phyloP scores from a whole-genome alignment of 495 filamentous ascomycete genomes.

The Immersiella caudata region DNA sequence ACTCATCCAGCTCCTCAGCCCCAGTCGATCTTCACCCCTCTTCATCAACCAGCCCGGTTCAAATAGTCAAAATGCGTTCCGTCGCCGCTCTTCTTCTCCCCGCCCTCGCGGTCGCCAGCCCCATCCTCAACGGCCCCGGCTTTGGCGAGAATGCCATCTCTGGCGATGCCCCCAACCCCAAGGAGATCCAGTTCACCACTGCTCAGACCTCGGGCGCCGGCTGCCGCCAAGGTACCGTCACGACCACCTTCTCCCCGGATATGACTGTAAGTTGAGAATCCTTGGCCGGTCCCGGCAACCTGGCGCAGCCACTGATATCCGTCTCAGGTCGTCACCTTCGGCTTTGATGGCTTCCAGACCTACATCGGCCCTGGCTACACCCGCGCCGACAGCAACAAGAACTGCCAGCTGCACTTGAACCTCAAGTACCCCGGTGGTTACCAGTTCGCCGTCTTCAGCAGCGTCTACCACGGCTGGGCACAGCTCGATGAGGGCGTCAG shows the following conservation, averaged over 20 bases:
- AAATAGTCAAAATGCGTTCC: constrained; percentile 48
- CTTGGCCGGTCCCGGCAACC: background rate
- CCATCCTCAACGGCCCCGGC: constrained; percentile 33
- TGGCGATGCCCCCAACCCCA: constrained; percentile 40
- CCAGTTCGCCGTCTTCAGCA: constrained; percentile 58
- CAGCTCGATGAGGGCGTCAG: constrained; percentile 57
- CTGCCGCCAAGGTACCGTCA: constrained; percentile 56
- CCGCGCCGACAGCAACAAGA: constrained; percentile 52
- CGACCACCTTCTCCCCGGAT: constrained; percentile 54
- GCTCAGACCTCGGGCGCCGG: constrained; percentile 64
- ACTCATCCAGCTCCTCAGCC: constrained; percentile 15
- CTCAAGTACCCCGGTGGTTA: constrained; percentile 50
- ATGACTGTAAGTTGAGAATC: constrained; percentile 43
- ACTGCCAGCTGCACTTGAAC: constrained; percentile 62
- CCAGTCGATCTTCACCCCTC: constrained; percentile 12
- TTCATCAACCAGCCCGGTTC: constrained; percentile 8
- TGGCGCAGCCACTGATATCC: background rate
- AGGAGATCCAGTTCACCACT: constrained; percentile 53
- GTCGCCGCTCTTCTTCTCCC: constrained; percentile 48
- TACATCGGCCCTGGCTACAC: constrained; percentile 54
- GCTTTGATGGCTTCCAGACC: constrained; percentile 60
- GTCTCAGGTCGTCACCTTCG: constrained; percentile 57
- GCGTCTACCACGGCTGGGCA: constrained; percentile 61
- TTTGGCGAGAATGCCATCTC: constrained; percentile 34
- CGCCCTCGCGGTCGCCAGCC: constrained; percentile 49